Evolutionary conservation across 75 land plant genomes (phyloP), one percentile per base, ranked within the genome.

Genomic region (Cunninghamia lanceolata): DNA sequence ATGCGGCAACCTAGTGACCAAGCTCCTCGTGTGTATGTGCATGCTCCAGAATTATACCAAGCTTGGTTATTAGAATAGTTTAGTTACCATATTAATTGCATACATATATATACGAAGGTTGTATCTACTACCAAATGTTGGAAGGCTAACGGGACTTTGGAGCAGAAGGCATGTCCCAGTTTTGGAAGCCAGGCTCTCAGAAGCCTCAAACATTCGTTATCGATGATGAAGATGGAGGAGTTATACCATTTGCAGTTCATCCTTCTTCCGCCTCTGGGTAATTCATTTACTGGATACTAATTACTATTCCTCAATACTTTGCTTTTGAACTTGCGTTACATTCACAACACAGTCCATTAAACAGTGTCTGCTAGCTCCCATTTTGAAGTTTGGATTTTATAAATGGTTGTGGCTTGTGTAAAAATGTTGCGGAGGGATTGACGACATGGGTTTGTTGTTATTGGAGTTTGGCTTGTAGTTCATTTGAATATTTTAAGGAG

Each of bases 111-210:
- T 43, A 8, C 8, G 46, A 43, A 43, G 6, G 46, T 43, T 43
- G 53, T 3, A 50, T 50, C 14, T 66, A 8, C 81, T 76, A 15
- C 19, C 46, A 78, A 19, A 78, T 9, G 5, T n/a, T 45, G 10
- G 50, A 28, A 80, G 82, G 13, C 0, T 3, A 43, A 45, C 82
- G 0, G 52, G 3, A 10, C 45, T 16, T 9, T 19, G 82, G 34
- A 45, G 7, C 52, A 43, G 38, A n/a, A 66, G 28, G 35, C n/a
- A 93, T 93, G 94, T 9, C 91, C 38, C 89, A 92, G 89, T 94
- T 94, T 87, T 94, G 96, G 96, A 94, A 90, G 86, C 95, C 96
- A 32, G 96, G 96, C 14, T 59, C 93, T 4, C 92, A 91, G 86
- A 86, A 83, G 88, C 95, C 96, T 45, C 91, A 88, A 35, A 14